phyloP scores from a whole-genome alignment of 2,329 filamentous ascomycete species.

The Daldinia eschscholtzii region DNA sequence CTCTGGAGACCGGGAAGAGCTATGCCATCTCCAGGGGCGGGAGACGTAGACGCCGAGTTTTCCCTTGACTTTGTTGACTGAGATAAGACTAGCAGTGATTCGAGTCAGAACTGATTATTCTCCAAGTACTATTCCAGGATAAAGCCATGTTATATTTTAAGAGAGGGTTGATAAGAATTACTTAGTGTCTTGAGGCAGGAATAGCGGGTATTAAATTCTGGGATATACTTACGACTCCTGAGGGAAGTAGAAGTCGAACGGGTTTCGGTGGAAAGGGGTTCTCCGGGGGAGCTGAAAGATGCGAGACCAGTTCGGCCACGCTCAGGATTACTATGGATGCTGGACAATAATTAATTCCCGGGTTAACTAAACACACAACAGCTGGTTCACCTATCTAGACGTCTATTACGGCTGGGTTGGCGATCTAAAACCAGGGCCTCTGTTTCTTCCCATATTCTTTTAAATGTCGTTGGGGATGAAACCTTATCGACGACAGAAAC shows the following conservation, averaged over 20 bases:
- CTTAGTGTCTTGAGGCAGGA: background rate
- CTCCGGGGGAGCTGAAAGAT: slow-evolving; percentile 19
- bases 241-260: slow-evolving; percentile 46
- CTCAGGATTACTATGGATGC: slow-evolving; percentile 25
- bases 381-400: slow-evolving; percentile 26
- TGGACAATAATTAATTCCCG: slow-evolving; percentile 13
- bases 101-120: slow-evolving; percentile 7
- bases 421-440: slow-evolving; percentile 5
- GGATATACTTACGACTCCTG: slow-evolving; percentile 42
- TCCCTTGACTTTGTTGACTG: slow-evolving; percentile 48
- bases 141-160: background rate
- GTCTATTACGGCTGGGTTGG: background rate
- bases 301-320: slow-evolving; percentile 1
- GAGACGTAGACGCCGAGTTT: slow-evolving; percentile 49
- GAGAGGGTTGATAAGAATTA: background rate
- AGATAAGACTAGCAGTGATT: slow-evolving; percentile 39
- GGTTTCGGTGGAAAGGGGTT: slow-evolving; percentile 38
- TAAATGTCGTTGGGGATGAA: slow-evolving; percentile 34
- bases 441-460: slow-evolving; percentile 33
- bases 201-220: too few relatives aligned
- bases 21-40: slow-evolving; percentile 33
- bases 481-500: slow-evolving; percentile 29
- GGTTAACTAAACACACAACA: background rate
- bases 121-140: background rate
- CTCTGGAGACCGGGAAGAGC: slow-evolving; percentile 47